A percentile compares a stretch with the other conserved stretches of the same genome.
Conservation (phyloP, 768 basidiomycete species). For the Macrolepiota albuminosa region DNA sequence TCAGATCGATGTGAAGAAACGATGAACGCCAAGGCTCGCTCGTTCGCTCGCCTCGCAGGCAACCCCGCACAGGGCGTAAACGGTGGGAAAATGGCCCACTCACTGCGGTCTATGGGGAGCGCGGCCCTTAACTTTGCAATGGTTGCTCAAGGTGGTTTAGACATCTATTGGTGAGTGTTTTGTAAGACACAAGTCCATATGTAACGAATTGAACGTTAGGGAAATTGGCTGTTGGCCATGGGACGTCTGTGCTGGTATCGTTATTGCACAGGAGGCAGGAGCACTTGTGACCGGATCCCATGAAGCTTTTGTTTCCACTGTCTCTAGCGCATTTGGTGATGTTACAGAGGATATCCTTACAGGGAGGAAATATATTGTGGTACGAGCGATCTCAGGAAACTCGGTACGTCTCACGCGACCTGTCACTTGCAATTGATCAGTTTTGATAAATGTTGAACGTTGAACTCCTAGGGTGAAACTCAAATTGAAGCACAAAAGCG, state of each 20-base stretch:
- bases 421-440: background rate
- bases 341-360: slow-evolving; percentile 67
- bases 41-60: slow-evolving; percentile 74
- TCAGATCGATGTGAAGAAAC: slow-evolving; percentile 58
- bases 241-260: slow-evolving; percentile 90
- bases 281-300: slow-evolving; percentile 73
- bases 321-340: slow-evolving; percentile 43
- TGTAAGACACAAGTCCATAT: background rate
- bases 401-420: slow-evolving; percentile 29
- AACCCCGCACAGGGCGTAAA: slow-evolving; percentile 56
- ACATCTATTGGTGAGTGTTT: slow-evolving; percentile 72
- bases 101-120: slow-evolving; percentile 77
- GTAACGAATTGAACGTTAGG: slow-evolving; percentile 33
- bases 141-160: slow-evolving; percentile 86
- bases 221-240: slow-evolving; percentile 82
- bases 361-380: slow-evolving; percentile 78
- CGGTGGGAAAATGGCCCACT: slow-evolving; percentile 82
- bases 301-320: slow-evolving; percentile 34
- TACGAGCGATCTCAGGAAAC: slow-evolving; percentile 63
- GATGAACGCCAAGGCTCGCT: slow-evolving; percentile 54
- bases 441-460: slow-evolving; percentile 3
- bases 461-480: slow-evolving; percentile 45
- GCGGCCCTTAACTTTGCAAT: slow-evolving; percentile 78
- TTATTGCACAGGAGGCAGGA: slow-evolving; percentile 90
- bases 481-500: slow-evolving; percentile 69